These are phyloP conservation scores for Aspergillus proliferans DNA, from an alignment of 2,329 filamentous ascomycete species.

Conservation along the genomic window DNA sequence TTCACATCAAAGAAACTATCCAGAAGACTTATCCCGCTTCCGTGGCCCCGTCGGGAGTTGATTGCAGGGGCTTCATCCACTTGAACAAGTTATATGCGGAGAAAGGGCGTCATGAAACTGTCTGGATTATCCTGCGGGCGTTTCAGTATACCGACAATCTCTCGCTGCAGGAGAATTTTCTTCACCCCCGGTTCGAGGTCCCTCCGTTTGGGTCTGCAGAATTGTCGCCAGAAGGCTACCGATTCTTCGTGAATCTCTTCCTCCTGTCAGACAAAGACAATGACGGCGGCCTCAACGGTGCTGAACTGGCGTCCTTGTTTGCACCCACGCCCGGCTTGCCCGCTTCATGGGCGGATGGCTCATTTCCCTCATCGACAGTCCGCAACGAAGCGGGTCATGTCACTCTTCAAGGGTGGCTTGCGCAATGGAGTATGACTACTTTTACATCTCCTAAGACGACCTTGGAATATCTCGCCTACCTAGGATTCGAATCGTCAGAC, in stretches of 20 bases:
- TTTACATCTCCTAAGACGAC: slow-evolving; percentile 94
- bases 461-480: slow-evolving; percentile 88
- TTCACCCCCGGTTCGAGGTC: slow-evolving; percentile 91
- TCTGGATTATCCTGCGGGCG: slow-evolving; percentile 92
- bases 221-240: slow-evolving; percentile 86
- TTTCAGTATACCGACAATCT: slow-evolving; percentile 96
- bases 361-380: slow-evolving; percentile 88
- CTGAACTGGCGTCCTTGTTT: slow-evolving; percentile 80
- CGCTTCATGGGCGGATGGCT: slow-evolving; percentile 76
- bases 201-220: slow-evolving; percentile 89
- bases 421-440: slow-evolving; percentile 99
- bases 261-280: slow-evolving; percentile 95
- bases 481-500: slow-evolving; percentile 81
- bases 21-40: slow-evolving; percentile 60
- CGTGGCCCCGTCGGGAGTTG: slow-evolving; percentile 65
- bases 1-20: slow-evolving; percentile 86
- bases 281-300: slow-evolving; percentile 83
- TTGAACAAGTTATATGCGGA: slow-evolving; percentile 95
- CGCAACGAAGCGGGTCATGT: slow-evolving; percentile 93
- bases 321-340: slow-evolving; percentile 88
- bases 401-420: slow-evolving; percentile 94
- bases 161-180: slow-evolving; percentile 81
- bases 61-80: slow-evolving; percentile 75
- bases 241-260: slow-evolving; percentile 96
- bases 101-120: slow-evolving; percentile 94